These are phyloP conservation scores for Guillardia theta DNA, from an alignment of 78 protist species.

Conservation along the genomic window DNA sequence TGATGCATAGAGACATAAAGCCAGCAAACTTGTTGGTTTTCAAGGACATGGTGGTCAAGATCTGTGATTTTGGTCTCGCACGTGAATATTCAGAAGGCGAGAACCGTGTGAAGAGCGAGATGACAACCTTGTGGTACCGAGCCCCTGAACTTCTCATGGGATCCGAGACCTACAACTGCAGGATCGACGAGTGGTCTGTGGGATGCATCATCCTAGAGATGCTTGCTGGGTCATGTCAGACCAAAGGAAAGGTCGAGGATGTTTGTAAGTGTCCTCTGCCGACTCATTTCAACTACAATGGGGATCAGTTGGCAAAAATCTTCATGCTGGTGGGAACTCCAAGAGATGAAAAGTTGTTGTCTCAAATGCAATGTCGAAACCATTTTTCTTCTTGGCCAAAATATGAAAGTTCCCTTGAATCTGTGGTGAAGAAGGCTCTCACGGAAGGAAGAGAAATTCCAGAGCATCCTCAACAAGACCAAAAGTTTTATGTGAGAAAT, in stretches of 20 bases:
- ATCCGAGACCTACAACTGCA: background rate
- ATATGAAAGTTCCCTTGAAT: too few relatives aligned
- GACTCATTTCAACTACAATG: background rate
- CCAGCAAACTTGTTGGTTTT: background rate
- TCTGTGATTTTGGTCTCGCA: background rate
- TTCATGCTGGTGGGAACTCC: background rate
- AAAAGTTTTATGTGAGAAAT: too few relatives aligned
- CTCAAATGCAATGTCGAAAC: background rate
- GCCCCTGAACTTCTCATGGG: conserved; percentile 19
- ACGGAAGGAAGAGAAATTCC: too few relatives aligned
- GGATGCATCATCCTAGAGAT: background rate
- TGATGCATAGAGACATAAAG: background rate
- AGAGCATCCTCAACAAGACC: too few relatives aligned
- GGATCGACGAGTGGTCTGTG: background rate
- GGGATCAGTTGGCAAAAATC: background rate
- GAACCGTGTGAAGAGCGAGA: background rate
- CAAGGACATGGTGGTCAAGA: background rate
- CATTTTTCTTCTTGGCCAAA: background rate
- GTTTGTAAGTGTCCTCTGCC: background rate
- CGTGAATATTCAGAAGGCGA: background rate
- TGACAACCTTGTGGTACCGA: background rate
- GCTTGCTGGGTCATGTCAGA: too few relatives aligned
- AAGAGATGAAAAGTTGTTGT: background rate
- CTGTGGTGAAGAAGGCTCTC: too few relatives aligned
- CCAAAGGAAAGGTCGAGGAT: background rate